Evolutionary conservation across 768 basidiomycete genomes (phyloP), one percentile per base, ranked within the genome.

Genomic region (Lactifluus pinguis): DNA sequence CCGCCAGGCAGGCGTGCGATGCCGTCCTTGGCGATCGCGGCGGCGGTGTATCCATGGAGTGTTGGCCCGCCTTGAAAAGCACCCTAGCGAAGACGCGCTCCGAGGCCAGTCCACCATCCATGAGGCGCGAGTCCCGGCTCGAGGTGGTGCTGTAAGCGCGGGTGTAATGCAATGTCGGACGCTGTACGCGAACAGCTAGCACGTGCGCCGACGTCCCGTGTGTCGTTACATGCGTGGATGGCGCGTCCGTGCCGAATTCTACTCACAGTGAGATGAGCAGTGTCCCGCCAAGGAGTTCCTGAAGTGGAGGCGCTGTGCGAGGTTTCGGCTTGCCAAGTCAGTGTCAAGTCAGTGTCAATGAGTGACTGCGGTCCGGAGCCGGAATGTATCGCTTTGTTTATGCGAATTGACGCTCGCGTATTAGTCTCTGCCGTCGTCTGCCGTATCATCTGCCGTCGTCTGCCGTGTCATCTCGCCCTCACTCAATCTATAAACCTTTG

Each of bases 321-420:
- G 44, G 55, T 67, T 69, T 14, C 52, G n/a, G 8, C 44, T 19
- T 21, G 44, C 44, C 19, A 19, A 45, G 44, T 21, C 19, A n/a
- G n/a, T n/a, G n/a, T n/a, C n/a, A n/a, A n/a, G n/a, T n/a, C n/a
- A n/a, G n/a, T n/a, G n/a, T n/a, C n/a, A n/a, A n/a, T n/a, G n/a
- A n/a, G n/a, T n/a, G n/a, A n/a, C n/a, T n/a, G n/a, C n/a, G n/a
- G n/a, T n/a, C n/a, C n/a, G n/a, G n/a, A n/a, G n/a, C n/a, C n/a
- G n/a, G n/a, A n/a, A n/a, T n/a, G n/a, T n/a, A n/a, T n/a, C n/a
- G n/a, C n/a, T n/a, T n/a, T n/a, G n/a, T n/a, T n/a, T n/a, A n/a
- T n/a, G n/a, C n/a, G n/a, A n/a, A n/a, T n/a, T n/a, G n/a, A n/a
- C n/a, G n/a, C n/a, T n/a, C n/a, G n/a, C n/a, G n/a, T n/a, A n/a